phyloP scores from a whole-genome alignment of 768 basidiomycete species.

The Termitomyces sp. region DNA sequence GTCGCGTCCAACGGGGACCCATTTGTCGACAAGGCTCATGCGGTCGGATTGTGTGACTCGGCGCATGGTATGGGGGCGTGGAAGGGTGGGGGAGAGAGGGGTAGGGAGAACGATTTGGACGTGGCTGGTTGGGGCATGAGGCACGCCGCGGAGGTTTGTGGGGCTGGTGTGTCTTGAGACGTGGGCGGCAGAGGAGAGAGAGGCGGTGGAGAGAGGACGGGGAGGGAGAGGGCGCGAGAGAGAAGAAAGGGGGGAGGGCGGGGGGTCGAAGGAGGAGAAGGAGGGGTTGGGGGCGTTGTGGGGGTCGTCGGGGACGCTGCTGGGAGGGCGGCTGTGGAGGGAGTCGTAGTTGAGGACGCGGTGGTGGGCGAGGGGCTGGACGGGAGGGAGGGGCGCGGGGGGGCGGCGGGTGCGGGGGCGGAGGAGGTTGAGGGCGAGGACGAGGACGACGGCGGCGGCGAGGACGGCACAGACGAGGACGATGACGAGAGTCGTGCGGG shows the following conservation, averaged over 20 bases:
- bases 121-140: conserved; percentile 55
- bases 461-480: conserved; percentile 39
- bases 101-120: conserved; percentile 65
- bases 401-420: conserved; percentile 24
- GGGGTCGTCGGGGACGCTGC: no score
- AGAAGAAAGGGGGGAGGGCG: conserved; percentile 17
- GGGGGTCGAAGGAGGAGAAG: conserved; percentile 11
- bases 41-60: conserved; percentile 12
- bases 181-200: conserved; percentile 11
- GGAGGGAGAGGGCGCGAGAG: conserved; percentile 12
- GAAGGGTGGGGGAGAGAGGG: conserved; percentile 46
- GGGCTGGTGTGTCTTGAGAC: conserved; percentile 22
- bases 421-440: conserved; percentile 31
- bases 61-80: conserved; percentile 9
- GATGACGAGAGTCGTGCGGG: conserved; percentile 41
- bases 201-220: conserved; percentile 25
- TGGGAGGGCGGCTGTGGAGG: background rate
- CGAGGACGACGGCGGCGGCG: conserved; percentile 30
- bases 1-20: conserved; percentile 22
- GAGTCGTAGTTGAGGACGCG: conserved; percentile 37
- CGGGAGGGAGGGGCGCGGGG: conserved; percentile 50
- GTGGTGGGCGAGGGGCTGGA: conserved; percentile 60
- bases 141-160: conserved; percentile 45
- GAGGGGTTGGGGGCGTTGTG: background rate
- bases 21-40: conserved; percentile 28